Evolutionary conservation across 2,329 filamentous ascomycete species (phyloP).

Genomic region (Colletotrichum chrysophilum): DNA sequence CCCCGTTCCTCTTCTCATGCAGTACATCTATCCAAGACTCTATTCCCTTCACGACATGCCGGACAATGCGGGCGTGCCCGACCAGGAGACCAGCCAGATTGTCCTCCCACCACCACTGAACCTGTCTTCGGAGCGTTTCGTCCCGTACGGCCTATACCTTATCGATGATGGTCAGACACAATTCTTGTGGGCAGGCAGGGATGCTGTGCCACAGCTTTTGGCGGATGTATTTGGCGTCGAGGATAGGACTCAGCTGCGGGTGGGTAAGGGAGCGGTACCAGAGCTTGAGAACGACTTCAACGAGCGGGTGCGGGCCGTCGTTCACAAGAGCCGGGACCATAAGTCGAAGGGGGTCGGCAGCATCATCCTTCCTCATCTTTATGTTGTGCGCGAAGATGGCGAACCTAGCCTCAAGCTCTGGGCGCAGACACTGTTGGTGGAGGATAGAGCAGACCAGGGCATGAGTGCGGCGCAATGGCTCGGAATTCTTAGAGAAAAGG

Average conservation of each 20-base stretch:
- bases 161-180: conserved; percentile 98
- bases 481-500: conserved; percentile 92
- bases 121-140: conserved; percentile 85
- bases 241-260: conserved; percentile 83
- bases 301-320: conserved; percentile 86
- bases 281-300: conserved; percentile 96
- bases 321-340: conserved; percentile 92
- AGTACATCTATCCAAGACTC: conserved; percentile 87
- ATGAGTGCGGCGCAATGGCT: conserved; percentile 95
- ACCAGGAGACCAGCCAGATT: conserved; percentile 87
- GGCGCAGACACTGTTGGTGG: conserved; percentile 94
- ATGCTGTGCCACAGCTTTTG: conserved; percentile 88
- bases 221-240: conserved; percentile 88
- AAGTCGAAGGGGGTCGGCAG: conserved; percentile 87
- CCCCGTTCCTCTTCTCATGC: conserved; percentile 85
- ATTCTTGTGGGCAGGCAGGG: conserved; percentile 94
- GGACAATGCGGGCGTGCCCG: conserved; percentile 85
- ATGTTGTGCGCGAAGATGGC: conserved; percentile 92
- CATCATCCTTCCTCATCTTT: conserved; percentile 90
- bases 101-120: conserved; percentile 85
- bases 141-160: conserved; percentile 90
- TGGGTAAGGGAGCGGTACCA: conserved; percentile 88
- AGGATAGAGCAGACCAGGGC: conserved; percentile 93
- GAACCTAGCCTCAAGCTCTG: conserved; percentile 94
- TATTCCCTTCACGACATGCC: conserved; percentile 97